Evolutionary conservation across 2,329 filamentous ascomycete genomes (phyloP), one percentile per base, ranked within the genome.

Genomic region (Lasiodiplodia hormozganensis): DNA sequence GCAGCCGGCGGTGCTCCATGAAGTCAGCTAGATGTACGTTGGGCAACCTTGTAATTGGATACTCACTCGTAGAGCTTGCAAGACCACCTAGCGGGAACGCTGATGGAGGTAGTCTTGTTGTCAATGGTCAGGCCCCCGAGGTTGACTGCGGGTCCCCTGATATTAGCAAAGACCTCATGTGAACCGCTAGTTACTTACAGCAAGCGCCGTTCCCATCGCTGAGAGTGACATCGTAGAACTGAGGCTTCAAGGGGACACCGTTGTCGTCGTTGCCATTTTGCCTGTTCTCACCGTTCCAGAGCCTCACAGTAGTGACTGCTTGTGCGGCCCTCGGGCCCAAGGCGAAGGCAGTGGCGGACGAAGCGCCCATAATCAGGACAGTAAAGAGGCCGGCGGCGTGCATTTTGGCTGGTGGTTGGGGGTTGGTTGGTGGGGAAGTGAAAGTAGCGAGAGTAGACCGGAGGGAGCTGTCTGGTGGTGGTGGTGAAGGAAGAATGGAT

Each of bases 401-500:
- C 58, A 62, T 62, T 25, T 62, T 62, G 58, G 28, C 58, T 51
- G 36, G 25, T 51, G 18, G 11, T 23, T 34, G 7, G 40, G n/a
- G 18, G 25, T 2, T 28, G 54, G 2, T 38, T 40, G 54, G 11
- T 34, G n/a, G 54, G 31, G 21, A 49, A 34, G 40, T 49, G 40
- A 34, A 49, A 18, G 58, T 34, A 62, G 58, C 58, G 58, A 62
- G 23, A 51, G 58, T 21, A 21, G 40, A 51, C 40, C 21, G 58
- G 25, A 51, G 58, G 21, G 28, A 60, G 38, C 57, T 60, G 57
- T 60, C 57, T 60, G 57, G 38, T 60, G 40, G 12, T 58, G 38
- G 23, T 60, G 57, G 23, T 38, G 28, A 21, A n/a, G 10, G 31
- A 51, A 62, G 40, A 23, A 4, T 2, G 5, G 49, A 11, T 2